These are phyloP conservation scores for Malus sieversii DNA, from an alignment of 306 rosid genomes.

Conservation along the genomic window DNA sequence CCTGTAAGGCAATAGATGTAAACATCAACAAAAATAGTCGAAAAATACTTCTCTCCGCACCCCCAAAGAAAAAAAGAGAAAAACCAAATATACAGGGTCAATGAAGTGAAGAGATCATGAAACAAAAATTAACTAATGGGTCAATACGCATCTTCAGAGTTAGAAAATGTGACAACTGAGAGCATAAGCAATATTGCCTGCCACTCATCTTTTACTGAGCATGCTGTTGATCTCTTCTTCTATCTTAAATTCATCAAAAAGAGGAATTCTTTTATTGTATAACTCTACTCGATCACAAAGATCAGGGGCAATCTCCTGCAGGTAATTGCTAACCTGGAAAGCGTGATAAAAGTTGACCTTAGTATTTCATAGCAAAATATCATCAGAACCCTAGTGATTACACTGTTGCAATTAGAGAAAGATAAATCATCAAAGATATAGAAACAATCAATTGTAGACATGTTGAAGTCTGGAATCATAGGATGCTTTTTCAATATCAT, in stretches of 20 bases:
- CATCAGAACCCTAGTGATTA: background rate
- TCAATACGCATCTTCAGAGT: background rate
- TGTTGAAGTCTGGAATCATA: background rate
- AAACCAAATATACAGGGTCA: background rate
- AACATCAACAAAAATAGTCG: constrained; percentile 13
- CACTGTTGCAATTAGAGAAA: background rate
- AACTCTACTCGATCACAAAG: constrained; percentile 89
- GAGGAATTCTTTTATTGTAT: constrained; percentile 61
- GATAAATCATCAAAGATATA: background rate
- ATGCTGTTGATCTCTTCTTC: constrained; percentile 86
- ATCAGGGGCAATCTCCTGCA: constrained; percentile 95
- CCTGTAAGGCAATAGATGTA: constrained; percentile 36
- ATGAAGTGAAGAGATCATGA: background rate
- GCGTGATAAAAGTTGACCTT: constrained; percentile 10
- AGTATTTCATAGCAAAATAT: background rate
- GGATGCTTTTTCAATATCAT: background rate
- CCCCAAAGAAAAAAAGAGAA: too few relatives aligned
- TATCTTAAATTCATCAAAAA: constrained; percentile 76
- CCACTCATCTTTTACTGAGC: constrained; percentile 75
- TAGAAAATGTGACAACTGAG: constrained; percentile 6
- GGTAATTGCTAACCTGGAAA: constrained; percentile 85
- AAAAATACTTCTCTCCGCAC: background rate
- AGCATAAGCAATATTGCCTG: constrained; percentile 12
- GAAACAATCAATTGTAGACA: background rate
- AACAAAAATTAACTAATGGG: background rate